Evolutionary conservation across 1,284 basidiomycete genomes (phyloP).

Genomic region (Crucibulum cyathiforme): DNA sequence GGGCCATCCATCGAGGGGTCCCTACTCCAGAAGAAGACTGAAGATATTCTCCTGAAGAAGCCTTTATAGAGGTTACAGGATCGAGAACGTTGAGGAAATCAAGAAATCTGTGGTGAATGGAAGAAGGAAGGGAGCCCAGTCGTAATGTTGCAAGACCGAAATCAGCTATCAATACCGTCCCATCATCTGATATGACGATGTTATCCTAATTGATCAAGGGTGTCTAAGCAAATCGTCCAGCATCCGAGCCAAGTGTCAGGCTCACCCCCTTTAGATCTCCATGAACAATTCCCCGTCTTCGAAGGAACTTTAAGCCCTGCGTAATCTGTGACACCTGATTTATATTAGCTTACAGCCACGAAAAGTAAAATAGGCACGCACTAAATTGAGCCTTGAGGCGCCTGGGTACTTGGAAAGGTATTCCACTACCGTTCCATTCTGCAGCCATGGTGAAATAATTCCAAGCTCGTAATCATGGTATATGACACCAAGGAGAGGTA

Average conservation of each 20-base stretch:
- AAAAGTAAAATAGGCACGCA: slow-evolving; percentile 4
- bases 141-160: slow-evolving; percentile 20
- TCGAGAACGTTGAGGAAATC: not conserved
- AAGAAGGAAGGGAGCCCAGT: not conserved
- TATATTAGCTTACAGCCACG: not conserved
- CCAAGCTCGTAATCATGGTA: slow-evolving; percentile 1
- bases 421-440: slow-evolving; percentile 18
- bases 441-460: slow-evolving; percentile 24
- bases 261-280: slow-evolving; percentile 31
- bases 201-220: slow-evolving; percentile 16
- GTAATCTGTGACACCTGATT: slow-evolving; percentile 22
- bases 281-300: slow-evolving; percentile 19
- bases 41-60: slow-evolving; percentile 1
- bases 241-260: not conserved
- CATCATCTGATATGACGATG: slow-evolving; percentile 21
- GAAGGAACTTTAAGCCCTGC: slow-evolving; percentile 22
- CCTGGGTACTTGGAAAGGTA: slow-evolving; percentile 5
- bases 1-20: slow-evolving; percentile 31
- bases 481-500: slow-evolving; percentile 13
- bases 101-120: no score
- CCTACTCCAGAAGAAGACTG: slow-evolving; percentile 12
- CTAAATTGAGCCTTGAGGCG: slow-evolving; percentile 12
- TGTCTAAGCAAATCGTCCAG: not conserved
- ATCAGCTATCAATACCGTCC: slow-evolving; percentile 24
- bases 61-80: not conserved